Base-by-base conservation (phyloP, 495 filamentous ascomycete species). In the Copromyces sp. region DNA sequence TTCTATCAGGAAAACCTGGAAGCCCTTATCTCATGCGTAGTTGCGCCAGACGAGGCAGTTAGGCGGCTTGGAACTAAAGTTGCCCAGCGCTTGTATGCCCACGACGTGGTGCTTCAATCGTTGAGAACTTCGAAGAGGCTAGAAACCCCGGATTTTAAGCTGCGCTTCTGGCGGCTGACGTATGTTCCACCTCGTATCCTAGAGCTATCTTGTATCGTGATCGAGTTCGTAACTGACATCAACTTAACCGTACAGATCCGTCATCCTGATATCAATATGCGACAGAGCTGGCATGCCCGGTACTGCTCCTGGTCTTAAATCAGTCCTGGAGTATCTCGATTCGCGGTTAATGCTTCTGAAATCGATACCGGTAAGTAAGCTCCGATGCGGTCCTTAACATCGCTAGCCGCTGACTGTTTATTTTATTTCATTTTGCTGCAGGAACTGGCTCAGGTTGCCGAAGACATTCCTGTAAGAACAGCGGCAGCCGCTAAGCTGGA, bases 151-250 rank as follows among this genome's bases (percentile, higher is more conserved):
- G 78, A 70, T 38, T 84, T 86, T 47, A 81, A 80, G 37, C 78
- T 75, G 20, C 82, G 82, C 69, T 88, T 88, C 71, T 88, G 87
- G 86, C 83, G 80, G 71, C 75, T 86, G 39, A 87, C 86, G 84
- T 88, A 80, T 75, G 86, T 83, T 29, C 9, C 47, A 39, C 45
- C 40, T 68, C 68, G 68, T 45, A 38, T 29, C 61, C 41, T 65
- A 44, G 45, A 3, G 69, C 61, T 53, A 68, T 68, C 35, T 32
- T 68, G 24, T 69, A 53, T 16, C 8, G 40, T 69, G 65, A 69
- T 59, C 39, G 69, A 40, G 59, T 61, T 68, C 68, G 20, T 41
- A 11, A 38, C 20, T 53, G 35, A 37, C 74, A 75, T 77, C 80
- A 73, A 81, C 70, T 41, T 1, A 53, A 24, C 39, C 37, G 41